A percentile compares a stretch with the other conserved stretches of the same genome.
Conservation (phyloP, 2,329 filamentous ascomycete genomes). For the Gremmenia infestans region DNA sequence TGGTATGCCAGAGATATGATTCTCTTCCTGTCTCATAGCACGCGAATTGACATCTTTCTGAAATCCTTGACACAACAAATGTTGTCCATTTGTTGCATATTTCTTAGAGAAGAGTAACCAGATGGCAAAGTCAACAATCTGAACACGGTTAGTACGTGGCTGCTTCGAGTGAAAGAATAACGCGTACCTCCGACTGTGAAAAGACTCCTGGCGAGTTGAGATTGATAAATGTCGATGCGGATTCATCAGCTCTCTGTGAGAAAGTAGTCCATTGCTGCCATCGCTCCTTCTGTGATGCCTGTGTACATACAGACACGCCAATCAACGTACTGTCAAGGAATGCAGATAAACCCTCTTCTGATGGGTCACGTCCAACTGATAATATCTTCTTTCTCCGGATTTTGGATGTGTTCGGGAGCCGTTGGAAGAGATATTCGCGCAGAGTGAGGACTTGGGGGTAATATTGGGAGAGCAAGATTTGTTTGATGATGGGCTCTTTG, state of each 20-base stretch:
- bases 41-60: constrained; percentile 40
- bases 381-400: constrained; percentile 53
- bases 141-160: constrained; percentile 9
- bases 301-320: constrained; percentile 21
- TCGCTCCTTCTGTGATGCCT: constrained; percentile 34
- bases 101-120: constrained; percentile 68
- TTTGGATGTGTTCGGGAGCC: constrained; percentile 62
- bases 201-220: constrained; percentile 41
- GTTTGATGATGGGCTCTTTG: constrained; percentile 34
- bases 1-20: constrained; percentile 48
- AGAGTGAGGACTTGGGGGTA: constrained; percentile 63
- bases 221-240: constrained; percentile 45
- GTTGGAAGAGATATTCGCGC: constrained; percentile 63
- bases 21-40: constrained; percentile 18
- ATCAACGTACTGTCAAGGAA: constrained; percentile 31
- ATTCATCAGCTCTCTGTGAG: constrained; percentile 59
- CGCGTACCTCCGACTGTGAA: constrained; percentile 60
- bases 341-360: constrained; percentile 10
- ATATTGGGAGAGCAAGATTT: constrained; percentile 63
- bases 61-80: constrained; percentile 82
- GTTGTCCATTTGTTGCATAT: constrained; percentile 44
- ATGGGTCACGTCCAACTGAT: constrained; percentile 29
- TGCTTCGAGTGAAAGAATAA: background rate
- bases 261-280: constrained; percentile 55
- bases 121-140: constrained; percentile 75